Evolutionary conservation across 805 yeast genomes (phyloP).

Genomic region (Cyberlindnera mississippiensis): DNA sequence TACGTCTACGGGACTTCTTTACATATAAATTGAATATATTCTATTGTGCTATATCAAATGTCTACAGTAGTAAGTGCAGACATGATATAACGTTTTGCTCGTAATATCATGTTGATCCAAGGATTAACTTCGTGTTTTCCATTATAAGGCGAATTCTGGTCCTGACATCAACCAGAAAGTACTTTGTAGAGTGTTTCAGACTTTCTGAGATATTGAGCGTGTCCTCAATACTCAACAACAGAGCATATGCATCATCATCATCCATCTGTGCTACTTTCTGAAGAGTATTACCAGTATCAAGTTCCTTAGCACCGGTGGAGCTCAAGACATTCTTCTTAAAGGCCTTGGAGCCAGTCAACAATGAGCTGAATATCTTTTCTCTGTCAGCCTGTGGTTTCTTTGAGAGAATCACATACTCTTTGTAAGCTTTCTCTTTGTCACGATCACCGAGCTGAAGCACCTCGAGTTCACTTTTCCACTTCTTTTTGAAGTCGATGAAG

Average conservation of each 20-base stretch:
- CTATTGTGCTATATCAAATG: no score
- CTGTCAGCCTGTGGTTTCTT: slow-evolving; percentile 19
- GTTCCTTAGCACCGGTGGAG: neutral
- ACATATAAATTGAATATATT: no score
- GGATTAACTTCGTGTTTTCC: neutral
- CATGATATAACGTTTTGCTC: no score
- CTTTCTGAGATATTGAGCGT: slow-evolving; percentile 5
- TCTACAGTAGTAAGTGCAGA: no score
- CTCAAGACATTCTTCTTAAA: slow-evolving; percentile 17
- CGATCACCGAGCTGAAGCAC: slow-evolving; percentile 29
- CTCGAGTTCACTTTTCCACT: slow-evolving; percentile 28
- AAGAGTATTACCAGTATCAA: neutral
- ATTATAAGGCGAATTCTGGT: slow-evolving; percentile 1
- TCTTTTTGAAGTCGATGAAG: slow-evolving; percentile 38
- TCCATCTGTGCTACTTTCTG: slow-evolving; percentile 2
- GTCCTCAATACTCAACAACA: slow-evolving; percentile 4
- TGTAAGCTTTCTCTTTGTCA: slow-evolving; percentile 35
- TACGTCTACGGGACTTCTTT: neutral
- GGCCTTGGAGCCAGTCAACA: slow-evolving; percentile 17
- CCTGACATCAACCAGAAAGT: slow-evolving; percentile 8
- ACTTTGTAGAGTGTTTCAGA: slow-evolving; percentile 8
- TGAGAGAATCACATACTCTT: slow-evolving; percentile 28
- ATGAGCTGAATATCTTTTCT: slow-evolving; percentile 15
- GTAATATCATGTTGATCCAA: neutral
- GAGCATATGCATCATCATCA: slow-evolving; percentile 7